Evolutionary conservation across 306 rosid species (phyloP).

Genomic region (Canavalia ensiformis): DNA sequence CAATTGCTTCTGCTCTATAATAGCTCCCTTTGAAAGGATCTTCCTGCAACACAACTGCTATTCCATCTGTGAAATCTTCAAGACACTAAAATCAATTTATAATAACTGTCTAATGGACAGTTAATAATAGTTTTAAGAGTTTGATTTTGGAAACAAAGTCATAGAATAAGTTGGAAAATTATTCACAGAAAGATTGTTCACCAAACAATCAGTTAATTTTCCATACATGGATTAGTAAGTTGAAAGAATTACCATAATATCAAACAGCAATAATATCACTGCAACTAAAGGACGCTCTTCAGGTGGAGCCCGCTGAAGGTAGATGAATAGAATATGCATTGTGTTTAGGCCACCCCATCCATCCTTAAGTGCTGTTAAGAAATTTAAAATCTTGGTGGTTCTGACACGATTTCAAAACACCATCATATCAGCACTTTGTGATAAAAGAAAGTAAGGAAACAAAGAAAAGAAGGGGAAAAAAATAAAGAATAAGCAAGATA

Average conservation of each 20-base stretch:
- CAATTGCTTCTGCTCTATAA: slow-evolving; percentile 80
- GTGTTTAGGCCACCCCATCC: slow-evolving; percentile 71
- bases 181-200: neutral
- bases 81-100: slow-evolving; percentile 2
- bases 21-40: slow-evolving; percentile 62
- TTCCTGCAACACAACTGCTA: slow-evolving; percentile 77
- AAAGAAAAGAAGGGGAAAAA: neutral
- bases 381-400: slow-evolving; percentile 58
- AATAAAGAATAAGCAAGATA: neutral
- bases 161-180: slow-evolving; percentile 6
- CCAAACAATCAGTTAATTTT: neutral
- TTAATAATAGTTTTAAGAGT: neutral
- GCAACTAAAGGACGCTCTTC: slow-evolving; percentile 71
- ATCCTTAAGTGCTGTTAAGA: slow-evolving; percentile 64
- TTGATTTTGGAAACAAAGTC: slow-evolving; percentile 1
- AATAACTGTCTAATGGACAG: neutral
- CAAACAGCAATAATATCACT: slow-evolving; percentile 65
- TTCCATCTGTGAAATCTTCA: slow-evolving; percentile 60
- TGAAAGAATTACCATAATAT: slow-evolving; percentile 66
- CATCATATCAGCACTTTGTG: slow-evolving; percentile 30
- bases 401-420: slow-evolving; percentile 53
- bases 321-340: slow-evolving; percentile 68
- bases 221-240: neutral
- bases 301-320: slow-evolving; percentile 61
- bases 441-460: neutral